Percentiles rank a stretch among this genome's conserved stretches.
These are phyloP conservation scores for Alternaria sp. DNA, from an alignment of 2,329 filamentous ascomycete species.

Conservation along the genomic window DNA sequence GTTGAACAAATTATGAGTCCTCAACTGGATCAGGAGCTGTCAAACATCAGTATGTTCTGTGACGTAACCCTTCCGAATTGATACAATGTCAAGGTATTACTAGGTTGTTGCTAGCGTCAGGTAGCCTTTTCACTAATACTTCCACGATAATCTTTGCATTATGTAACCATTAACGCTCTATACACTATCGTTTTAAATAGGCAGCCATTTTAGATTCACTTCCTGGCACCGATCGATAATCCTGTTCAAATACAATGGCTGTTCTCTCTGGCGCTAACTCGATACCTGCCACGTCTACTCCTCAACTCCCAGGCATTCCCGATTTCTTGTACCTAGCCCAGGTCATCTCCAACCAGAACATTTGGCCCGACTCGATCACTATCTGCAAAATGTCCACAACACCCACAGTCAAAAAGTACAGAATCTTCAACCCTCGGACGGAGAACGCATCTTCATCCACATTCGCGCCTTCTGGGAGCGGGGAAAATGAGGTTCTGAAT, in stretches of 20 bases:
- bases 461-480: not conserved
- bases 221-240: not conserved
- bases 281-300: accelerated
- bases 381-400: not conserved
- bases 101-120: not conserved
- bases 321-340: not conserved
- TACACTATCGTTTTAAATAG: not conserved
- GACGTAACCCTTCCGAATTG: accelerated
- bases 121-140: not conserved
- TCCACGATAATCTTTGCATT: not conserved
- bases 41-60: no score
- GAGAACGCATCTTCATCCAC: accelerated
- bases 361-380: not conserved
- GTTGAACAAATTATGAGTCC: accelerated
- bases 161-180: not conserved
- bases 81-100: not conserved
- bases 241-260: not conserved
- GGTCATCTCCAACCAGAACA: not conserved
- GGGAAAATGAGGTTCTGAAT: not conserved
- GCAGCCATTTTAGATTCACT: accelerated
- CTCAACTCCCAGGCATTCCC: not conserved
- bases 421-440: accelerated
- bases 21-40: accelerated
- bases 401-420: not conserved
- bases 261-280: not conserved